Conservation (phyloP, 495 filamentous ascomycete species). For the Xylaria telfairii region DNA sequence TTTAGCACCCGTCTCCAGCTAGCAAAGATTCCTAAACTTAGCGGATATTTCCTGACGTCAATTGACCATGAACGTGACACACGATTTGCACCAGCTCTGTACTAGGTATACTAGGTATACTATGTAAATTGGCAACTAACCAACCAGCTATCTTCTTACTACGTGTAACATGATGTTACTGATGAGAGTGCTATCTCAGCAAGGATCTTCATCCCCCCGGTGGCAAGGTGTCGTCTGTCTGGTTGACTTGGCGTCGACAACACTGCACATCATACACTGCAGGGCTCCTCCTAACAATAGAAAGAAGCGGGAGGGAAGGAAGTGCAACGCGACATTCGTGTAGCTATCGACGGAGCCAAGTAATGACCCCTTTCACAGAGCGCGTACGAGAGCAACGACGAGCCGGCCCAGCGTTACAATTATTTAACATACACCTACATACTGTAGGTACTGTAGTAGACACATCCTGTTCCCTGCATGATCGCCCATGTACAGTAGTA, state of each 20-base stretch:
- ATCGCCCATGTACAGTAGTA: not conserved
- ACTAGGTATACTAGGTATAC: not conserved
- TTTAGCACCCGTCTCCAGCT: slow-evolving; percentile 7
- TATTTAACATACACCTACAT: not conserved
- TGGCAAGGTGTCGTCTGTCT: slow-evolving; percentile 4
- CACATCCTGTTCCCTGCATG: not conserved
- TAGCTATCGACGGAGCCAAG: not conserved
- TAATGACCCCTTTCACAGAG: slow-evolving; percentile 2
- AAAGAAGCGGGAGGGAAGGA: not conserved
- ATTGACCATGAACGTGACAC: not conserved
- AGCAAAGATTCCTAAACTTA: slow-evolving; percentile 8
- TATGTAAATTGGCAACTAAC: not conserved
- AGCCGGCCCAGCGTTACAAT: slow-evolving; percentile 4
- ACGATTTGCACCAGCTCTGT: not conserved
- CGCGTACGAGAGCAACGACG: not conserved
- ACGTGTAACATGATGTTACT: not conserved
- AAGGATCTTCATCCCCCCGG: slow-evolving; percentile 4
- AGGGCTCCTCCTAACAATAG: not conserved
- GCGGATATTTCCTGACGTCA: slow-evolving; percentile 21
- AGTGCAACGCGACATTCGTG: slow-evolving; percentile 15
- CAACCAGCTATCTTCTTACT: no score
- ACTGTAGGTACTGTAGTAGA: no score
- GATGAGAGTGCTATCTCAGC: not conserved
- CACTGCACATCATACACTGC: not conserved
- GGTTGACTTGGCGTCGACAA: not conserved